These are phyloP conservation scores for Eucommia ulmoides DNA, from an alignment of 257 asterid genomes.

Conservation along the genomic window DNA sequence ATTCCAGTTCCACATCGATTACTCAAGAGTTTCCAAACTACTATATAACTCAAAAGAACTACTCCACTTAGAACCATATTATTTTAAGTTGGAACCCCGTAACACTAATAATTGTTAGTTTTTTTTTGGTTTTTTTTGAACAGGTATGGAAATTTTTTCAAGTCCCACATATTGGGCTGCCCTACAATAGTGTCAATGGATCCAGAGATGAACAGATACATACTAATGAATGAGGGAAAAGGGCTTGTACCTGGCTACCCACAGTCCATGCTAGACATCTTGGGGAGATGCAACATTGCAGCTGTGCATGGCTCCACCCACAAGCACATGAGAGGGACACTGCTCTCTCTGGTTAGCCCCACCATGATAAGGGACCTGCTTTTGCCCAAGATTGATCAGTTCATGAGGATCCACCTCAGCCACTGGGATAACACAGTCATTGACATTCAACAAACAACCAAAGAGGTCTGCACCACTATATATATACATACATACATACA, in stretches of 20 bases:
- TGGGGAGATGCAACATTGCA: slow-evolving; percentile 2
- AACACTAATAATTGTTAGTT: no score
- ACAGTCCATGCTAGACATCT: slow-evolving; percentile 2
- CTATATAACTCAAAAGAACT: no score
- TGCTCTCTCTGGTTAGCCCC: neutral
- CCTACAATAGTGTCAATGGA: neutral
- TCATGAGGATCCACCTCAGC: neutral
- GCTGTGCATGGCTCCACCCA: slow-evolving; percentile 2
- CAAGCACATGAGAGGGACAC: slow-evolving; percentile 1
- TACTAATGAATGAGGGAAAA: neutral
- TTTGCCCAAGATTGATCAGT: neutral
- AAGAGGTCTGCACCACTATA: slow-evolving; percentile 6
- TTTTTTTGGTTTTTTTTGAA: no score
- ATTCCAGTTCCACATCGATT: no score
- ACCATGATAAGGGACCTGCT: neutral
- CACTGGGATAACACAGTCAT: neutral
- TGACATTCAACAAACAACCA: slow-evolving; percentile 3
- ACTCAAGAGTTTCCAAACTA: no score
- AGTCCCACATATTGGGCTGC: neutral
- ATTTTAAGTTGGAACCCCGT: no score
- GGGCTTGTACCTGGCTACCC: slow-evolving; percentile 2
- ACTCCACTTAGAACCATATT: no score
- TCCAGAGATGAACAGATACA: neutral
- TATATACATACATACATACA: neutral
- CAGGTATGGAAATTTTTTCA: neutral